A percentile compares a stretch with the other conserved stretches of the same genome.
Evolutionary conservation across 768 basidiomycete species (phyloP).

Genomic region (Zangia roseola): DNA sequence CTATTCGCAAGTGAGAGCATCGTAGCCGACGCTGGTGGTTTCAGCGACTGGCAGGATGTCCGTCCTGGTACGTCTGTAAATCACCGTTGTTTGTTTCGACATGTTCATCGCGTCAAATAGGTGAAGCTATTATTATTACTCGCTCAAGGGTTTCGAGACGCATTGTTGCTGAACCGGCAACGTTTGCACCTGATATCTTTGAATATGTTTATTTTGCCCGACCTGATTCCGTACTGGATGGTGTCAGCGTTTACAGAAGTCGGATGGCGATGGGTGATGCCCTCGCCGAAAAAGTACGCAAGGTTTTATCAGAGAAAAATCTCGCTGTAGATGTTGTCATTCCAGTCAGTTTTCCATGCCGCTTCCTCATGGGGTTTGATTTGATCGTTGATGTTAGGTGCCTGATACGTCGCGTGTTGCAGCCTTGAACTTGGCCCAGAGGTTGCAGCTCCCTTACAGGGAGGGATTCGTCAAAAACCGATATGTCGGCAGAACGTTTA

Average conservation of each 20-base stretch:
- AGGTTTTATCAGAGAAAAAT: slow-evolving; percentile 64
- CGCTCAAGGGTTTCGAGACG: slow-evolving; percentile 72
- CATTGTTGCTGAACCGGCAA: slow-evolving; percentile 63
- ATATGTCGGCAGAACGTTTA: slow-evolving; percentile 97
- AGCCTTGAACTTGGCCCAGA: slow-evolving; percentile 92
- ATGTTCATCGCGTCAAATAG: slow-evolving; percentile 37
- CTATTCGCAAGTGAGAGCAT: slow-evolving; percentile 94
- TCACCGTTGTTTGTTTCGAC: not conserved
- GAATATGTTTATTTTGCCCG: slow-evolving; percentile 99
- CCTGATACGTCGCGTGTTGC: slow-evolving; percentile 97
- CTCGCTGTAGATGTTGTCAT: slow-evolving; percentile 93
- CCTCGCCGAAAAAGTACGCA: slow-evolving; percentile 82
- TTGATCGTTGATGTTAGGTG: slow-evolving; percentile 46
- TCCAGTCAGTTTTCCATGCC: slow-evolving; percentile 50
- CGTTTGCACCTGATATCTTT: slow-evolving; percentile 96
- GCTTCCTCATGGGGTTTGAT: not conserved
- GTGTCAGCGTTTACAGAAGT: slow-evolving; percentile 94
- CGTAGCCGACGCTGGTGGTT: slow-evolving; percentile 92
- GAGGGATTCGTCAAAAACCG: slow-evolving; percentile 99
- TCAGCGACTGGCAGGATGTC: slow-evolving; percentile 91
- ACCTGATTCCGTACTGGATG: slow-evolving; percentile 96
- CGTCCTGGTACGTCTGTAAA: slow-evolving; percentile 63
- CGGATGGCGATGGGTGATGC: slow-evolving; percentile 99
- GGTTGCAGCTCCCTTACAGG: slow-evolving; percentile 84
- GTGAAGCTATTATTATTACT: slow-evolving; percentile 96